These are phyloP conservation scores for Solanum etuberosum DNA, from an alignment of 257 asterid species.

Conservation along the genomic window DNA sequence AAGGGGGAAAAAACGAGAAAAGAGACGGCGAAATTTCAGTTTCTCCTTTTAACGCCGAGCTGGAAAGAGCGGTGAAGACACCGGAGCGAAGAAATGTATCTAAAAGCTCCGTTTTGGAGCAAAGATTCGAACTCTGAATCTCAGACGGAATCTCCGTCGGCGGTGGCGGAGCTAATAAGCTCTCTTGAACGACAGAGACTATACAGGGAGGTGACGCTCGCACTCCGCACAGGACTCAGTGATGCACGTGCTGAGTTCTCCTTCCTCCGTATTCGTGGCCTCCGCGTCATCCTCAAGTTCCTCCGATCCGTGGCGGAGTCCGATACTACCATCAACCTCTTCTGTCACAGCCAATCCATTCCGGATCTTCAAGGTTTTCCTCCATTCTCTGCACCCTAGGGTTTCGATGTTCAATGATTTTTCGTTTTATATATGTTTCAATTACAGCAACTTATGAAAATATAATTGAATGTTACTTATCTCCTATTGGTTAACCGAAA, in stretches of 20 bases:
- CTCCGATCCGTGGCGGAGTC: slow-evolving; percentile 79
- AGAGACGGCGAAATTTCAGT: not conserved
- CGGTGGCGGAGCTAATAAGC: slow-evolving; percentile 65
- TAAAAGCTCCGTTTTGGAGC: slow-evolving; percentile 88
- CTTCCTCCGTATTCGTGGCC: slow-evolving; percentile 76
- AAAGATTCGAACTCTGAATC: slow-evolving; percentile 26
- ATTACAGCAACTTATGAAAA: not conserved
- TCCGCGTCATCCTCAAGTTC: slow-evolving; percentile 72
- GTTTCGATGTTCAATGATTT: not conserved
- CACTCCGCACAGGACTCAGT: slow-evolving; percentile 74
- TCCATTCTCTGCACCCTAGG: not conserved
- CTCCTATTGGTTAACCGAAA: not conserved
- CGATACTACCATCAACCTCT: slow-evolving; percentile 57
- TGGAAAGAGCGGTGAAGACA: not conserved
- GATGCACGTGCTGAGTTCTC: slow-evolving; percentile 92
- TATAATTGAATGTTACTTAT: not conserved
- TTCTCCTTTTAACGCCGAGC: not conserved
- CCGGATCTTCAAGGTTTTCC: slow-evolving; percentile 69
- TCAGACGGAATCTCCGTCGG: slow-evolving; percentile 34
- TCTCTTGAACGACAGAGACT: slow-evolving; percentile 72
- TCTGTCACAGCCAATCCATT: slow-evolving; percentile 68
- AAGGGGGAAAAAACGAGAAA: not conserved
- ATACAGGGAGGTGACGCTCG: slow-evolving; percentile 81
- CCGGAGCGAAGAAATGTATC: slow-evolving; percentile 37
- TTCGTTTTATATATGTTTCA: not conserved